Evolutionary conservation across 1,284 basidiomycete genomes (phyloP), one percentile per base, ranked within the genome.

Genomic region (Erythrobasidium hasegawianum): DNA sequence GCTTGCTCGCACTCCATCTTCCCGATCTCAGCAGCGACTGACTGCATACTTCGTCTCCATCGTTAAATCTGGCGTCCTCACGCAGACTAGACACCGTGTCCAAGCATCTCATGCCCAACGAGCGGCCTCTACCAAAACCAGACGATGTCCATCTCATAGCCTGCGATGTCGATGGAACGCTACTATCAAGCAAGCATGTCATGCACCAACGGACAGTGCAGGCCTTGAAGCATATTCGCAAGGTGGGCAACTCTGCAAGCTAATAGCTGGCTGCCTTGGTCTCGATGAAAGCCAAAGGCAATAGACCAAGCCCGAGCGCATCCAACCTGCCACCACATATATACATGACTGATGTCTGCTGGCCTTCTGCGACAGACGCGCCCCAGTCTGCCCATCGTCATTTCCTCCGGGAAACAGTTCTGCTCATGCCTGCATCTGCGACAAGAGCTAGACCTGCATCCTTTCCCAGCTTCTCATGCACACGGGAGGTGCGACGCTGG

Each of bases 101-200:
- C 39, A 43, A 53, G 40, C 61, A 64, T 14, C 61, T 62, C n/a
- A 54, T 56, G 53, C 45, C 16, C 16, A 27, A 55, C 13, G 61
- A 64, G 61, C 61, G 40, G 38, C n/a, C 52, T 43, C 45, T 65
- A 2, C 62, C 62, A 14, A 33, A 27, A 16, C 22, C 62, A 14
- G 62, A 58, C 8, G 62, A 65, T 26, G 47, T 65, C n/a, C 55
- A 65, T n/a, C 62, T 65, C 2, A 65, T 65, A 27, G 62, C 56
- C 18, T 65, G 62, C 24, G 64, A 67, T 29, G 64, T 67, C 22
- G 64, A 67, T 60, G 64, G 64, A 10, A 67, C 64, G 11, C 64
- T 67, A 13, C 57, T 69, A 2, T 56, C 57, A 14, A 53, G 47
- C 8, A 18, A 65, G 29, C 68, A 69, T 50, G 59, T 47, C 39